Conservation (phyloP, 768 basidiomycete genomes). For the Cantharellus anzutake region DNA sequence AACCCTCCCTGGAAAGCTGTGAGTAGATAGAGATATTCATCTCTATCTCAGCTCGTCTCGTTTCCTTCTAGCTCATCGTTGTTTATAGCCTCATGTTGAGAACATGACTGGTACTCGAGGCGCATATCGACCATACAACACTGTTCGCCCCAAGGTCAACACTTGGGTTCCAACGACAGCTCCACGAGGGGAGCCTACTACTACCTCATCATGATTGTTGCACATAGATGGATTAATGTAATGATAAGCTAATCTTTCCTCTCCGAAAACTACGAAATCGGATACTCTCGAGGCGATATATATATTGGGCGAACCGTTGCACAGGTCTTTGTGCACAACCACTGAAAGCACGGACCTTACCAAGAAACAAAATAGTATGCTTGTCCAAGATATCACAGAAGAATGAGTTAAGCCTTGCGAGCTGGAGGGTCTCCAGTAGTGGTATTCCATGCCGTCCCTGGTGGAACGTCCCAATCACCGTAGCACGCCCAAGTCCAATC, state of each 20-base stretch:
- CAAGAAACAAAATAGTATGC: too few species aligned
- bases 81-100: constrained; percentile 54
- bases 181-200: constrained; percentile 18
- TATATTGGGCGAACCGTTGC: too few species aligned
- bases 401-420: too few species aligned
- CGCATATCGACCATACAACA: constrained; percentile 79
- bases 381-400: too few species aligned
- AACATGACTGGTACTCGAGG: constrained; percentile 88
- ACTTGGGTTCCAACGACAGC: constrained; percentile 66
- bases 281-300: not conserved
- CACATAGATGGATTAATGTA: not conserved
- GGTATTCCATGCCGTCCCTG: constrained; percentile 51
- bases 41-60: not conserved
- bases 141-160: constrained; percentile 58
- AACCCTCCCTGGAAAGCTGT: constrained; percentile 68
- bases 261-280: not conserved
- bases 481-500: constrained; percentile 20
- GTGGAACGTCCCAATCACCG: constrained; percentile 55
- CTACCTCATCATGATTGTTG: not conserved
- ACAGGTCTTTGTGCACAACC: too few species aligned
- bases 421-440: constrained; percentile 44
- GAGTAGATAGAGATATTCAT: not conserved
- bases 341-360: too few species aligned
- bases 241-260: not conserved
- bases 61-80: not conserved